phyloP scores from a whole-genome alignment of 352 stramenopile genomes.

The Pythium monospermum region DNA sequence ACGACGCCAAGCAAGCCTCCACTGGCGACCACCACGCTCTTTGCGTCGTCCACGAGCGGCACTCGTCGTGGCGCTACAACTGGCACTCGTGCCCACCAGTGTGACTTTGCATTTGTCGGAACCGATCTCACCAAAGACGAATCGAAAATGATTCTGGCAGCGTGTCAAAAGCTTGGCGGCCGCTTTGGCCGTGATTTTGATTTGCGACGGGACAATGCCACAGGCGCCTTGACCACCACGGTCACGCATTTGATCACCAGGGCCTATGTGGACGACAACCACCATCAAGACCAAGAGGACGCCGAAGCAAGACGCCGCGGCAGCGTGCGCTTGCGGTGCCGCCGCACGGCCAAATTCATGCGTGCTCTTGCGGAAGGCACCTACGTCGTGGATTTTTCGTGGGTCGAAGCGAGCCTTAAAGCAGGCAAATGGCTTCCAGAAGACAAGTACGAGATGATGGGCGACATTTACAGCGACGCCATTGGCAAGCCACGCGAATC shows the following conservation, averaged over 20 bases:
- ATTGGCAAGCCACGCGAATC: constrained; percentile 65
- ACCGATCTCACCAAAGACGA: constrained; percentile 56
- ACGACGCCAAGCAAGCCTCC: too few species aligned
- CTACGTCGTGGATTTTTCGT: constrained; percentile 74
- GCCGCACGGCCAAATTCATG: constrained; percentile 86
- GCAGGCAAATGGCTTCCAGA: constrained; percentile 66
- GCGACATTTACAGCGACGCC: constrained; percentile 76
- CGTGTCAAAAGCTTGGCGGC: constrained; percentile 54
- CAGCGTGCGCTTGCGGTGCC: constrained; percentile 51
- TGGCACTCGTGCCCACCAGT: not conserved
- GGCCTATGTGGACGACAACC: constrained; percentile 25
- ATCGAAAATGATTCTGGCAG: constrained; percentile 44
- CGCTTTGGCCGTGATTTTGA: constrained; percentile 76
- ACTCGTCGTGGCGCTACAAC: not conserved
- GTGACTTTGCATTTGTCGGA: constrained; percentile 46
- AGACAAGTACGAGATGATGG: constrained; percentile 65
- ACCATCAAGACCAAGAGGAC: constrained; percentile 13
- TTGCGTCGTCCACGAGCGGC: not conserved
- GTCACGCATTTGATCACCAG: constrained; percentile 81
- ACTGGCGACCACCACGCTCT: too few species aligned
- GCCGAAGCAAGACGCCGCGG: too few species aligned
- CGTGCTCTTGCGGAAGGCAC: constrained; percentile 64
- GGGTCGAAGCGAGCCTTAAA: constrained; percentile 60
- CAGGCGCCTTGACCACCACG: constrained; percentile 38
- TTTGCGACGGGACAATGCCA: constrained; percentile 39